A percentile compares a stretch with the other conserved stretches of the same genome.
Conservation (phyloP, 352 stramenopile species). For the Phytophthora litchii region DNA sequence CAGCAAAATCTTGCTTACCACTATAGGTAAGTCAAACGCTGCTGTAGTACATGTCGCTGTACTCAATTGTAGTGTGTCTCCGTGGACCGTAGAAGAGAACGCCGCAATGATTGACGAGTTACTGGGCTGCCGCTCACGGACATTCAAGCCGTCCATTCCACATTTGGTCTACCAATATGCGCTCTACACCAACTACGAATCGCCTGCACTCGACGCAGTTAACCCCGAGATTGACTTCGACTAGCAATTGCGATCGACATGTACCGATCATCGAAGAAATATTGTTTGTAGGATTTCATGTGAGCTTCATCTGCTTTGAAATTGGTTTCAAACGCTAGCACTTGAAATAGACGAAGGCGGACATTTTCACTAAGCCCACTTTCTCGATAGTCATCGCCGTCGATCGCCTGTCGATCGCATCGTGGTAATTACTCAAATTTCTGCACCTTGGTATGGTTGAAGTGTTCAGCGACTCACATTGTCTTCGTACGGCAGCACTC, state of each 20-base stretch:
- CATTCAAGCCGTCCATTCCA: slow-evolving; percentile 92
- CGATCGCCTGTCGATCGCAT: slow-evolving; percentile 10
- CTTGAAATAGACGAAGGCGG: slow-evolving; percentile 27
- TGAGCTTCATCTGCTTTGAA: neutral
- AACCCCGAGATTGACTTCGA: slow-evolving; percentile 82
- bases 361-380: neutral
- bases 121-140: slow-evolving; percentile 62
- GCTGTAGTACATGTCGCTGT: neutral
- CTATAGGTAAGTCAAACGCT: slow-evolving; percentile 66
- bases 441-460: slow-evolving; percentile 2
- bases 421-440: slow-evolving; percentile 3
- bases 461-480: slow-evolving; percentile 11
- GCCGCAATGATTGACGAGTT: slow-evolving; percentile 83
- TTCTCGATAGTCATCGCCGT: slow-evolving; percentile 1
- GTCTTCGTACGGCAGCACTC: neutral
- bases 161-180: slow-evolving; percentile 97
- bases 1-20: slow-evolving; percentile 88
- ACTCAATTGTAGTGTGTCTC: slow-evolving; percentile 3
- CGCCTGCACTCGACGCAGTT: slow-evolving; percentile 44
- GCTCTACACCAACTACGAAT: slow-evolving; percentile 93
- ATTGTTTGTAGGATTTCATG: too few relatives aligned
- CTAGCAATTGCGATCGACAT: slow-evolving; percentile 21
- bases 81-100: slow-evolving; percentile 82
- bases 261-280: neutral
- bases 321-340: slow-evolving; percentile 16